Evolutionary conservation across 345 rosid genomes (phyloP).

Genomic region (Nasturtium officinale): DNA sequence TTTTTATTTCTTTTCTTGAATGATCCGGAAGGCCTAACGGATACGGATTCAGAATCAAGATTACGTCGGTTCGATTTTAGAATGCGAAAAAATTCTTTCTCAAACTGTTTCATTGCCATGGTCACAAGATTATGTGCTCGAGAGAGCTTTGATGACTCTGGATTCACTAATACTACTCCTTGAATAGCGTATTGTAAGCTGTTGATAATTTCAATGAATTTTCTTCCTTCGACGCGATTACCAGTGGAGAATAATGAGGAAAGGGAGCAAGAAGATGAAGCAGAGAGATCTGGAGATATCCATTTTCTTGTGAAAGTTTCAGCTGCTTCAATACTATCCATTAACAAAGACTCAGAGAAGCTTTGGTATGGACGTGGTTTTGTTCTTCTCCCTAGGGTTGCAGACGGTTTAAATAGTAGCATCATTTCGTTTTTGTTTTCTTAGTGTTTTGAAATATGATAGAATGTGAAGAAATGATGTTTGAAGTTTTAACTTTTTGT

Average conservation of each 20-base stretch:
- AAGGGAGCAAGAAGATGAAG: conserved; percentile 27
- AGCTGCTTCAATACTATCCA: conserved; percentile 55
- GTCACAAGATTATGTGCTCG: conserved; percentile 61
- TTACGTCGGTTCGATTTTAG: conserved; percentile 52
- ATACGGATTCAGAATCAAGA: conserved; percentile 63
- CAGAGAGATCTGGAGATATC: conserved; percentile 28
- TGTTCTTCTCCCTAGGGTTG: conserved; percentile 27
- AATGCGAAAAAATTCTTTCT: conserved; percentile 70
- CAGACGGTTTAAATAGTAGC: conserved; percentile 40
- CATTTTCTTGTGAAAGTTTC: conserved; percentile 50
- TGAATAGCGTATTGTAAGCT: conserved; percentile 68
- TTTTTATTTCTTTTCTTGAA: conserved; percentile 19
- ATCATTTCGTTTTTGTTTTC: conserved; percentile 24
- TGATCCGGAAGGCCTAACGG: conserved; percentile 41
- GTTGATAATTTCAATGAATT: conserved; percentile 49
- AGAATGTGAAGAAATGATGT: conserved; percentile 23
- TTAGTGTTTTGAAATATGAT: not conserved
- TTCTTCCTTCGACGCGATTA: conserved; percentile 56
- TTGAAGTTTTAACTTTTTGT: not conserved
- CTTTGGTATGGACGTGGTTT: conserved; percentile 48
- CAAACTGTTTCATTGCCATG: conserved; percentile 63
- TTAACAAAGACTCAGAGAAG: conserved; percentile 58
- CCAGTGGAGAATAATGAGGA: conserved; percentile 50
- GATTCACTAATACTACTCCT: conserved; percentile 43
- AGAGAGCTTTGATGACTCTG: conserved; percentile 53